A percentile compares a stretch with the other conserved stretches of the same genome.
Evolutionary conservation across 2,329 filamentous ascomycete genomes (phyloP).

Genomic region (Ciborinia camelliae): DNA sequence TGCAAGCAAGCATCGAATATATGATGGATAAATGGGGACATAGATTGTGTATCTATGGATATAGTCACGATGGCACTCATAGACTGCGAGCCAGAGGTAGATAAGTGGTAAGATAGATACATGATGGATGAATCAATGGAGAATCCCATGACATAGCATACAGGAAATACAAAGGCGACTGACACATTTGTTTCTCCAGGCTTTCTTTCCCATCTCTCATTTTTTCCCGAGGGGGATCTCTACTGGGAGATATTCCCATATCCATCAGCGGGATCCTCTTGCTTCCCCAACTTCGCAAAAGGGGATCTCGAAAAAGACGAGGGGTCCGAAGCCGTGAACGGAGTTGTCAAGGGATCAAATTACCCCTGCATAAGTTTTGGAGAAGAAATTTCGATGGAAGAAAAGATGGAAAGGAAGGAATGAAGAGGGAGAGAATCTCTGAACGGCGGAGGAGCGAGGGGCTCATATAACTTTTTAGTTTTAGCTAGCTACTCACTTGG

Average conservation of each 20-base stretch:
- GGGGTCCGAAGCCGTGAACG: not conserved
- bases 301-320: not conserved
- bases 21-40: not conserved
- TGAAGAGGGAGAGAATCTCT: not conserved
- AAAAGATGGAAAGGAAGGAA: not conserved
- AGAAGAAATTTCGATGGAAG: not conserved
- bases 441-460: too few species aligned
- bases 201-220: not conserved
- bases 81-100: not conserved
- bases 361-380: not conserved
- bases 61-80: not conserved
- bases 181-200: too few species aligned
- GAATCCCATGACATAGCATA: not conserved
- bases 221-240: not conserved
- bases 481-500: not conserved
- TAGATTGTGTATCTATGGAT: not conserved
- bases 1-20: not conserved
- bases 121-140: not conserved
- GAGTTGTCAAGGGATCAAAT: not conserved
- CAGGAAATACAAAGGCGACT: not conserved
- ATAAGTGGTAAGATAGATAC: not conserved
- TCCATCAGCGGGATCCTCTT: not conserved
- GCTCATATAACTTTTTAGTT: too few species aligned
- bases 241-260: not conserved
- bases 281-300: not conserved